Conservation (phyloP, 164 flowering plant species). For the Akebia trifoliata region DNA sequence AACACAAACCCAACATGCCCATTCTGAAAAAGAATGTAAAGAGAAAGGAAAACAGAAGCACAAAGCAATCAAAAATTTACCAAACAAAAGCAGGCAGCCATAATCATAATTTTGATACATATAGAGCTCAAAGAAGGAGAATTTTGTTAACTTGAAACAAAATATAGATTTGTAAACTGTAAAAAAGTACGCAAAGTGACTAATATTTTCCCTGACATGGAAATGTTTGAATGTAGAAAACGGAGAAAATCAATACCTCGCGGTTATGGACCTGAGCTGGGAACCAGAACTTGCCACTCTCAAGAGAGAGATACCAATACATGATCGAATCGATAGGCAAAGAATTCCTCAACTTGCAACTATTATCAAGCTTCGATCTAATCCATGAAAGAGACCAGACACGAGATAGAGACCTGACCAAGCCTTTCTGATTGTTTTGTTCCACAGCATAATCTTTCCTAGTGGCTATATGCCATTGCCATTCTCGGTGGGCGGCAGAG, state of each 20-base stretch:
- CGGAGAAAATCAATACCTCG: constrained; percentile 74
- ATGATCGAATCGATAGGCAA: constrained; percentile 53
- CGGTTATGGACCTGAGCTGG: constrained; percentile 93
- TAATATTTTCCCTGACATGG: too few relatives aligned
- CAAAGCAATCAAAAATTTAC: constrained; percentile 1
- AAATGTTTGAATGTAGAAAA: too few relatives aligned
- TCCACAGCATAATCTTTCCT: constrained; percentile 28
- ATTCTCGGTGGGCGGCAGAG: constrained; percentile 57
- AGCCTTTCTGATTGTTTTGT: constrained; percentile 29
- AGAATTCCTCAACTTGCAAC: constrained; percentile 24
- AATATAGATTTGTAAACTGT: background rate
- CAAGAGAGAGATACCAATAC: constrained; percentile 69
- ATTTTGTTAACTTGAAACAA: too few relatives aligned
- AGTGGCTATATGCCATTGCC: constrained; percentile 61
- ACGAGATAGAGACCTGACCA: constrained; percentile 29
- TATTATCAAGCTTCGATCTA: constrained; percentile 25
- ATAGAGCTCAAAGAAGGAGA: background rate
- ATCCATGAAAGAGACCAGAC: constrained; percentile 54
- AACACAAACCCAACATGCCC: constrained; percentile 90
- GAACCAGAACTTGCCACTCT: constrained; percentile 81
- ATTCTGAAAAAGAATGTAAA: constrained; percentile 36
- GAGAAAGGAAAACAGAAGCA: background rate
- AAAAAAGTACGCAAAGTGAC: background rate
- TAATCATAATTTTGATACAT: too few relatives aligned
- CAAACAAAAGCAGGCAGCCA: too few relatives aligned